Base-by-base conservation (phyloP, 1,284 basidiomycete genomes). In the Sutorius eximius region DNA sequence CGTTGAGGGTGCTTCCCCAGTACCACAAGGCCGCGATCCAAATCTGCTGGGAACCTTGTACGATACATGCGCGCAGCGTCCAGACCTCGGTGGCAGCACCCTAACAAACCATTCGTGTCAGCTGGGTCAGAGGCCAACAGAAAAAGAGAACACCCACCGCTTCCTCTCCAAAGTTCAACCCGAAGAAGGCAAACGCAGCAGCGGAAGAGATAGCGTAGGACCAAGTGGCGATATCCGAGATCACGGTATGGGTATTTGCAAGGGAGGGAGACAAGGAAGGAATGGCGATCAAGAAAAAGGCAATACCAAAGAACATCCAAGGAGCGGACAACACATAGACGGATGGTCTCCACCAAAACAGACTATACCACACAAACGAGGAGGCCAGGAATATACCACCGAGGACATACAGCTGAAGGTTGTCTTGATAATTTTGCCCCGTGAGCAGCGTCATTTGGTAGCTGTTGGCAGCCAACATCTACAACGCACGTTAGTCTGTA, bases 1-100 rank as follows among this genome's bases (percentile, higher is more conserved):
- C 75, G 64, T 87, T 88, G 57, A 96, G 77, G 48, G 84, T 82
- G 71, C 88, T 85, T 62, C 93, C 93, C 93, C 93, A 96, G 68
- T 92, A 96, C 93, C 93, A 96, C 37, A 96, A 75, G 9, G 91
- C 93, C 2, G 93, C 90, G 11, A 95, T 87, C 93, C 93, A 95
- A 42, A 95, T 83, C 73, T 95, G 93, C 66, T 95, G 93, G 9
- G 92, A 89, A 45, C 93, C 93, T 72, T 95, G 93, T 1, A 96
- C 93, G 58, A 95, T 76, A 70, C 91, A 94, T 22, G 93, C 93
- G 51, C 93, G 84, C 59, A 92, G 72, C 43, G 87, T 90, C 93
- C 93, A 96, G 15, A 94, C 85, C 71, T 96, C 92, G 3, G 93
- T 94, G 1, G 92, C 91, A 51, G 93, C 92, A 66, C 93, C 89